These are phyloP conservation scores for Phlebiopsis gigantea DNA, from an alignment of 768 basidiomycete genomes.

Conservation along the genomic window DNA sequence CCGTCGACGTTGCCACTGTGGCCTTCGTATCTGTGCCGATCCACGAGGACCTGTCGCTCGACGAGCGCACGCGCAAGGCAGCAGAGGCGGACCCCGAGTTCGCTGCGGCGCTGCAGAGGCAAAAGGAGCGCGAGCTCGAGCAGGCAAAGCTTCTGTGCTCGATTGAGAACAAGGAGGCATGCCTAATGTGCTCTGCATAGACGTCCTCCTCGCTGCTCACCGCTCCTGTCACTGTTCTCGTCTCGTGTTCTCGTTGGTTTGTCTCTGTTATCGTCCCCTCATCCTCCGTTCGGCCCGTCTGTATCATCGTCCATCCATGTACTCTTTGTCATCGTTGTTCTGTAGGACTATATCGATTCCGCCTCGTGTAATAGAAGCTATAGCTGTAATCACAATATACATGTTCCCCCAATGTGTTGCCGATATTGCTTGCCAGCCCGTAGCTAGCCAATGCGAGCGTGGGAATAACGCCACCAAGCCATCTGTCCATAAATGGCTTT, in stretches of 20 bases:
- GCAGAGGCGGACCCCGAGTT: conserved; percentile 69
- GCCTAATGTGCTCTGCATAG: conserved; percentile 76
- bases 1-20: conserved; percentile 9
- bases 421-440: neutral
- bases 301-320: neutral
- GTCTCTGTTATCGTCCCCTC: neutral
- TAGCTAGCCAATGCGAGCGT: neutral
- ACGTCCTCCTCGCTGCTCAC: neutral
- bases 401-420: neutral
- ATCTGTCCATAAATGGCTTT: no score
- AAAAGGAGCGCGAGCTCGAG: conserved; percentile 69
- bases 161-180: conserved; percentile 91
- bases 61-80: conserved; percentile 46
- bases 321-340: neutral
- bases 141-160: conserved; percentile 81
- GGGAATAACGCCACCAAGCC: neutral
- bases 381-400: neutral
- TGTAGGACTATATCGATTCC: neutral
- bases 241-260: conserved; percentile 1
- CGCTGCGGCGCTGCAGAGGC: conserved; percentile 68
- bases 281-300: neutral
- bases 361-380: conserved; percentile 1
- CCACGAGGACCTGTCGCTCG: conserved; percentile 26
- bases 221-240: neutral
- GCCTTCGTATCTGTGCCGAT: conserved; percentile 27